A percentile compares a stretch with the other conserved stretches of the same genome.
These are phyloP conservation scores for Rosa persica DNA, from an alignment of 306 rosid species.

Conservation along the genomic window DNA sequence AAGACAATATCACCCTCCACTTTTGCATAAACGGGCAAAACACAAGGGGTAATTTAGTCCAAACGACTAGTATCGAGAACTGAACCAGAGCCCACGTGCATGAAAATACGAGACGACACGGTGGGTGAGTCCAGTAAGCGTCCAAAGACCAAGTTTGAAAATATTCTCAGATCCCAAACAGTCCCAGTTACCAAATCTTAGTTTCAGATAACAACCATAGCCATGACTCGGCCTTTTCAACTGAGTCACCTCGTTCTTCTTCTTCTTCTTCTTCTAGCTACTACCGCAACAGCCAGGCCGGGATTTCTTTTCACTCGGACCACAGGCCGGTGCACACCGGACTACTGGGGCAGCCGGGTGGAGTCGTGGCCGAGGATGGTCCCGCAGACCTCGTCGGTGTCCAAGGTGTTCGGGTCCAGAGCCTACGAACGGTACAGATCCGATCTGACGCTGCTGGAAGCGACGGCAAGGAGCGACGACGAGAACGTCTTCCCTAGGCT, in stretches of 20 bases:
- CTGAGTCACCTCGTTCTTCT: conserved; percentile 4
- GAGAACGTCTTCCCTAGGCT: conserved; percentile 49
- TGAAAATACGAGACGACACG: neutral
- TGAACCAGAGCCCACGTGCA: conserved; percentile 1
- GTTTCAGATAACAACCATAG: neutral
- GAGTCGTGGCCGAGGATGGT: conserved; percentile 93
- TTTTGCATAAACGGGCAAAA: neutral
- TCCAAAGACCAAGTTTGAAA: neutral
- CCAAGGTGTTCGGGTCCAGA: conserved; percentile 77
- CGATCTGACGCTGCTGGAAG: conserved; percentile 73
- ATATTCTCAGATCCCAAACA: conserved; percentile 12
- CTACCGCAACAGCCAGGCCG: conserved; percentile 25
- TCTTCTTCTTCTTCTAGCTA: conserved; percentile 17
- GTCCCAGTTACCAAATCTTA: neutral
- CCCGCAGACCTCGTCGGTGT: conserved; percentile 71
- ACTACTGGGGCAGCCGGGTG: conserved; percentile 72
- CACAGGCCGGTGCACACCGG: conserved; percentile 79
- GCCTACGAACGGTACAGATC: conserved; percentile 66
- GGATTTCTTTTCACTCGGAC: conserved; percentile 67
- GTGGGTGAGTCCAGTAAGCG: neutral
- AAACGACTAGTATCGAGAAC: neutral
- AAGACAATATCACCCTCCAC: neutral
- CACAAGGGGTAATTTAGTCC: neutral
- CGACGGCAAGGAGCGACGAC: conserved; percentile 56
- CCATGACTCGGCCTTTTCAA: neutral